Evolutionary conservation across 441 rosid genomes (phyloP).

Genomic region (Populus trichocarpa): DNA sequence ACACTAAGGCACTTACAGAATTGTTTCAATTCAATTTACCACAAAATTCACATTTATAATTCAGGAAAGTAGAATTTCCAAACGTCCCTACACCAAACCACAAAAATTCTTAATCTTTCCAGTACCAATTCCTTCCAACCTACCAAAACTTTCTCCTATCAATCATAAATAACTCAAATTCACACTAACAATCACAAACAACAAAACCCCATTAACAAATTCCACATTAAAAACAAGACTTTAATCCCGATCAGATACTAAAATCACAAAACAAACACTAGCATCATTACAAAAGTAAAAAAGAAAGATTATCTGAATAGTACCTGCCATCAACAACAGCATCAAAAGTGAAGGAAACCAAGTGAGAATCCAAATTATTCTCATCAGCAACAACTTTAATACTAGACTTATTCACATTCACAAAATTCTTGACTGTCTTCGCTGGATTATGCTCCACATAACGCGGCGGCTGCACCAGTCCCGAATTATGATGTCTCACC

Average conservation of each 20-base stretch:
- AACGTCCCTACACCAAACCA: neutral
- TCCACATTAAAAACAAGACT: neutral
- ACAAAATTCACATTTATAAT: neutral
- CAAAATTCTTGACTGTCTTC: constrained; percentile 69
- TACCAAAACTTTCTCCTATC: neutral
- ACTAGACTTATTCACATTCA: constrained; percentile 63
- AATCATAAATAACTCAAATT: neutral
- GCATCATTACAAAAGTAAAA: neutral
- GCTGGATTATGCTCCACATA: constrained; percentile 64
- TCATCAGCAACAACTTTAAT: constrained; percentile 56
- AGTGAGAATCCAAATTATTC: constrained; percentile 42
- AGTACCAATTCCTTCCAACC: neutral
- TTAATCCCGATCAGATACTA: neutral
- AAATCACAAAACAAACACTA: neutral
- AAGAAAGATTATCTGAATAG: no score
- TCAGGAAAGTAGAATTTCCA: neutral
- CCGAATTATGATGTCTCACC: neutral
- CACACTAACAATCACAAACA: neutral
- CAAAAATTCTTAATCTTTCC: neutral
- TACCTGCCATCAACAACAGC: constrained; percentile 79
- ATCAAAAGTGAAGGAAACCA: constrained; percentile 74
- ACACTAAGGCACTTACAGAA: neutral
- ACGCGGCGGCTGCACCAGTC: constrained; percentile 33
- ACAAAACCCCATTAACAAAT: neutral
- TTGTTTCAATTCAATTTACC: neutral